Evolutionary conservation across 73 alveolate genomes (phyloP), one percentile per base, ranked within the genome.

Genomic region (Halteria grandinella): DNA sequence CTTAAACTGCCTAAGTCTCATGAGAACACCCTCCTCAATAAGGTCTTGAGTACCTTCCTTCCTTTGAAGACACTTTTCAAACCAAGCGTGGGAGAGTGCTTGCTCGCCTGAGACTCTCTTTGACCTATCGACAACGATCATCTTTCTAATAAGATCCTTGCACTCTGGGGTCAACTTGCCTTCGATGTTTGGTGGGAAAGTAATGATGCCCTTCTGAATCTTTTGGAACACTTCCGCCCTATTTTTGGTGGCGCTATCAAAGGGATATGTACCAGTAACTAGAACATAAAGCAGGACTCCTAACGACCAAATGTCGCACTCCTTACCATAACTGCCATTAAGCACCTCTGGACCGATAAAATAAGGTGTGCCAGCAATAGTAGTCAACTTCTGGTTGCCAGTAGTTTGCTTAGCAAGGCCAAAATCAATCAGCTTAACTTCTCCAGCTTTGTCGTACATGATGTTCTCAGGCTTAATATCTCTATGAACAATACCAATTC

Each of bases 31-130:
- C 15, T 48, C 53, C 10, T 39, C 21, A 10, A 66, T 66, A 27
- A 23, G 24, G 3, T 57, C 36, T 11, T 39, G 18, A 39, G 10
- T n/a, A 4, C 60, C 60, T 39, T 62, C 78, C 20, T 3, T 15
- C 23, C 21, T 55, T 45, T 62, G 25, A 29, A 62, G 78, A 23
- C 57, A 39, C 57, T 64, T 66, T 50, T 43, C 59, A 55, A 87
- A 57, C 95, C 95, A 87, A 34, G 74, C 75, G 29, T 87, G 95
- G 34, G 80, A 73, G 12, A 87, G 78, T 15, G 91, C 95, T 39
- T 81, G 28, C 8, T 37, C 74, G 20, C 89, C 89, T 1, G 85
- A 28, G 24, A 77, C 25, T 36, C 95, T 87, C 50, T 81, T 52
- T 5, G 36, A 32, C n/a, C 63, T 47, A 41, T 87, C 87, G 54